phyloP scores from a whole-genome alignment of 805 yeast genomes.

The Brettanomyces sp. region DNA sequence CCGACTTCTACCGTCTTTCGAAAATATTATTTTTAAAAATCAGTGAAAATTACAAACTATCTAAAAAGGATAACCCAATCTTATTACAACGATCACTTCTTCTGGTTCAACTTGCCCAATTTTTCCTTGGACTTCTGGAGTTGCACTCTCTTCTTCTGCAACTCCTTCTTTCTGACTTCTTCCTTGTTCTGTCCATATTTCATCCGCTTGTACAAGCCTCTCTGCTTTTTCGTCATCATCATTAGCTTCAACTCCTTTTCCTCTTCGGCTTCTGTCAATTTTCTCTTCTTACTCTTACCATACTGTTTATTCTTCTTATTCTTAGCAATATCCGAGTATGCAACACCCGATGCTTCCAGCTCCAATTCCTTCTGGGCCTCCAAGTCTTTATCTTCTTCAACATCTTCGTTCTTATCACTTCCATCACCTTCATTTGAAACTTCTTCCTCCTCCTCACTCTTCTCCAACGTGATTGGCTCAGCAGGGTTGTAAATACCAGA shows the following conservation, averaged over 20 bases:
- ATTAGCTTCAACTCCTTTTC: constrained; percentile 89
- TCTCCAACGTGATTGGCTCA: constrained; percentile 34
- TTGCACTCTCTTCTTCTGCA: constrained; percentile 61
- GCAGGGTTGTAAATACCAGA: constrained; percentile 83
- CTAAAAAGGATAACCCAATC: no score
- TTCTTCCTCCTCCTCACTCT: constrained; percentile 38
- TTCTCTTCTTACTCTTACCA: constrained; percentile 26
- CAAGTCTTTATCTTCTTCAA: constrained; percentile 35
- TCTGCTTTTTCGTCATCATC: constrained; percentile 97
- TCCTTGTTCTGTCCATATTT: constrained; percentile 82
- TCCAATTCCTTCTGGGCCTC: constrained; percentile 75
- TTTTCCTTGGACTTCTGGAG: constrained; percentile 51
- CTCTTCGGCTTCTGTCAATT: constrained; percentile 40
- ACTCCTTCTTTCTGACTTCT: constrained; percentile 61
- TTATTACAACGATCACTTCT: background rate
- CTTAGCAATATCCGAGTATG: constrained; percentile 51
- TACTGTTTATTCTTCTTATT: constrained; percentile 14
- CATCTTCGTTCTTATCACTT: constrained; percentile 37
- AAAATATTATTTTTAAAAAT: no score
- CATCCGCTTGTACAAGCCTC: constrained; percentile 90
- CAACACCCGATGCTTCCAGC: constrained; percentile 82
- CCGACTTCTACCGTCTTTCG: no score
- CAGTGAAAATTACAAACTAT: no score
- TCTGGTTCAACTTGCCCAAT: constrained; percentile 5
- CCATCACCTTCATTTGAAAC: constrained; percentile 45